Percentiles rank a stretch among this genome's conserved stretches.
Evolutionary conservation across 805 yeast species (phyloP).

Genomic region (Candida manassasensis): DNA sequence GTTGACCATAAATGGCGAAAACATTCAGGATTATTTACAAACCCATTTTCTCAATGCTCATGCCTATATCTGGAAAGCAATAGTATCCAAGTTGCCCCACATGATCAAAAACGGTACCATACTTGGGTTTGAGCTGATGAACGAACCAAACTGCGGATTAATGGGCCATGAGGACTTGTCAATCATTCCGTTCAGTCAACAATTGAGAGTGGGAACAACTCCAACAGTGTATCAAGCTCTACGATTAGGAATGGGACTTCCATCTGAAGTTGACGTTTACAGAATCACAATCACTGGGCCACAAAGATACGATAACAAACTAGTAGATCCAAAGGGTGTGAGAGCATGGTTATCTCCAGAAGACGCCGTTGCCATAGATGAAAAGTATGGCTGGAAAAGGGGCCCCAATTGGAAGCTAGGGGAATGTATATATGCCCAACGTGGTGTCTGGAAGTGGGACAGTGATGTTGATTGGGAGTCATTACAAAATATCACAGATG

Average conservation of each 20-base stretch:
- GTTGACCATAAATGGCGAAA: slow-evolving; percentile 61
- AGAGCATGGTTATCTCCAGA: slow-evolving; percentile 63
- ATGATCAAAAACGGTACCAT: slow-evolving; percentile 44
- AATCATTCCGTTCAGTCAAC: slow-evolving; percentile 53
- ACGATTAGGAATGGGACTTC: slow-evolving; percentile 72
- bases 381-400: slow-evolving; percentile 68
- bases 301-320: slow-evolving; percentile 49
- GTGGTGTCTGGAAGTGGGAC: slow-evolving; percentile 67
- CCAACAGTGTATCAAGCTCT: slow-evolving; percentile 79
- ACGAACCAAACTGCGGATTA: slow-evolving; percentile 80
- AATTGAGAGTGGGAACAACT: slow-evolving; percentile 70
- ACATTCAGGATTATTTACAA: slow-evolving; percentile 78
- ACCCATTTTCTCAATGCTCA: slow-evolving; percentile 54
- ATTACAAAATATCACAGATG: slow-evolving; percentile 20
- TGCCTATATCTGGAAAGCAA: slow-evolving; percentile 27
- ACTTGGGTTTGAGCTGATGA: slow-evolving; percentile 78
- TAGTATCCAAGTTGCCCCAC: slow-evolving; percentile 22
- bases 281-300: slow-evolving; percentile 76
- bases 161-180: slow-evolving; percentile 58
- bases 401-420: slow-evolving; percentile 63
- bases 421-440: slow-evolving; percentile 74
- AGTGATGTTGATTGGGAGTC: slow-evolving; percentile 16
- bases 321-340: slow-evolving; percentile 62
- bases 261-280: slow-evolving; percentile 64
- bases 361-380: slow-evolving; percentile 44